Evolutionary conservation across 192 early-diverging fungal species (phyloP), one percentile per base, ranked within the genome.

Genomic region (Backusella circina): DNA sequence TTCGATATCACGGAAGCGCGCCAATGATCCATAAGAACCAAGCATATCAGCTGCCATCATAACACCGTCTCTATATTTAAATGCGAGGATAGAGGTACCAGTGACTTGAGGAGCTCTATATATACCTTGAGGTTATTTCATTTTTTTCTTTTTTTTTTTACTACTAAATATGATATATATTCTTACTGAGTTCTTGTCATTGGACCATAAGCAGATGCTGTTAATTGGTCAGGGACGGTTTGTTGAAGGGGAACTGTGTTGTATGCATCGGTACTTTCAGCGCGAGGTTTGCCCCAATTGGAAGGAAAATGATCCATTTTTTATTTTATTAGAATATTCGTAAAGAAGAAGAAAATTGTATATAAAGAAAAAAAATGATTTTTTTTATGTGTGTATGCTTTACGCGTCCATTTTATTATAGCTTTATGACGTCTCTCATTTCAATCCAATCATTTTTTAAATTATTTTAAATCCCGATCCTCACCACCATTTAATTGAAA

Each of bases 21-120:
- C 94, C 74, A 98, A 78, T 18, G 92, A 94, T 68, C 98, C 98
- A 81, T 96, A 99, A 16, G 98, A 98, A 35, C 93, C 90, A 66
- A 99, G 85, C 77, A 91, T 95, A 82, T 99, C 98, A 13, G 96
- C 93, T 7, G 95, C 95, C 83, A 99, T 88, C 93, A 99, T 97
- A 39, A 99, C 88, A 70, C 98, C 98, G 75, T 97, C 96, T 82
- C 95, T 97, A 90, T 94, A 99, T 85, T 95, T 94, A 80, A 99
- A 87, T 51, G 90, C 98, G 47, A 99, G 77, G 33, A 98, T 94
- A 39, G 96, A 97, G 9, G 95, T 96, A 76, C 96, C 96, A 18
- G 95, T 97, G 18, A 99, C 93, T 37, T 96, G 87, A 23, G 97
- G 97, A 76, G 84, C 80, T 80, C 91, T 89, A 75, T 69, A 21